A percentile compares a stretch with the other conserved stretches of the same genome.
These are phyloP conservation scores for Kodamaea anthophila DNA, from an alignment of 1,139 yeast genomes.

Conservation along the genomic window DNA sequence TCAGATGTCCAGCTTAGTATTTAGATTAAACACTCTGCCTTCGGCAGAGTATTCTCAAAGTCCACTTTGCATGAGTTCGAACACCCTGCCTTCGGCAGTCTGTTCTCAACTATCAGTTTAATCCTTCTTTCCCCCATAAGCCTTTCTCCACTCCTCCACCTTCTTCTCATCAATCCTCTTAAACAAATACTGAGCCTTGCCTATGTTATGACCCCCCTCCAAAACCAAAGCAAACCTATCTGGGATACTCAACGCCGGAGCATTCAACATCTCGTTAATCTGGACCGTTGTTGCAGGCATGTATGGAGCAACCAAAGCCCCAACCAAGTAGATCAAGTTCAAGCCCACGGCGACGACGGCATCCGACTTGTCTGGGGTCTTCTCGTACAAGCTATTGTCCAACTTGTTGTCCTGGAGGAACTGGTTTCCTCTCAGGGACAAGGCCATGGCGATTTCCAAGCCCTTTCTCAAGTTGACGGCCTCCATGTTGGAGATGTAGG, in stretches of 20 bases:
- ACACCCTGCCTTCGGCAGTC: no score
- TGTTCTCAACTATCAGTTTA: no score
- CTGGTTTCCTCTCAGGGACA: slow-evolving; percentile 89
- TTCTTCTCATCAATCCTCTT: slow-evolving; percentile 85
- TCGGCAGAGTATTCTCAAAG: no score
- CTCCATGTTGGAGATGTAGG: slow-evolving; percentile 71
- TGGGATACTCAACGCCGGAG: slow-evolving; percentile 72
- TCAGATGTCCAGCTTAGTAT: no score
- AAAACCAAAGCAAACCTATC: slow-evolving; percentile 67
- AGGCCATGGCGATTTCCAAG: slow-evolving; percentile 82
- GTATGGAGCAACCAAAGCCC: slow-evolving; percentile 77
- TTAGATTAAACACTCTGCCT: no score
- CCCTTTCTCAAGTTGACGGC: slow-evolving; percentile 79
- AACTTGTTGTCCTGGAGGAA: slow-evolving; percentile 94
- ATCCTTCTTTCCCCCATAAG: slow-evolving; percentile 84
- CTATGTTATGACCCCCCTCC: slow-evolving; percentile 79
- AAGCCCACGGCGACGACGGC: slow-evolving; percentile 91
- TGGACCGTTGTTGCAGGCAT: slow-evolving; percentile 78
- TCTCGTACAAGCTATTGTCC: slow-evolving; percentile 76
- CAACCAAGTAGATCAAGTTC: slow-evolving; percentile 77
- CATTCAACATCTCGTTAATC: slow-evolving; percentile 75
- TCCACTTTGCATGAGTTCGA: no score
- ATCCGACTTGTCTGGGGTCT: slow-evolving; percentile 75
- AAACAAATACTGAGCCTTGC: slow-evolving; percentile 87
- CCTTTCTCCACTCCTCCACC: slow-evolving; percentile 79